phyloP scores from a whole-genome alignment of 2,329 filamentous ascomycete genomes.

The Alternaria viburni region DNA sequence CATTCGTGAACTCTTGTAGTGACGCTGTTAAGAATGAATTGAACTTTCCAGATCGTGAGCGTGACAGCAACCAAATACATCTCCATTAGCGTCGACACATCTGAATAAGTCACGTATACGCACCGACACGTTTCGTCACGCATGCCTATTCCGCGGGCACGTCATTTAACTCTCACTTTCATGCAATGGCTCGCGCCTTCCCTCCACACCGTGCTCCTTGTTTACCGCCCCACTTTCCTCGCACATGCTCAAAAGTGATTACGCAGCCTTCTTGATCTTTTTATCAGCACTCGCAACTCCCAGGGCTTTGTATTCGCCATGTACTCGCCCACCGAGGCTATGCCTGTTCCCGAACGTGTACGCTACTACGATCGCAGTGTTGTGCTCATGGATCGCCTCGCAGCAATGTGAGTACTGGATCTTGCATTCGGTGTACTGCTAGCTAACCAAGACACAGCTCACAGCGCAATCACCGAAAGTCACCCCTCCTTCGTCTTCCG shows the following conservation, averaged over 20 bases:
- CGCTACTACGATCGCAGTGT: background rate
- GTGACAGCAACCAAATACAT: background rate
- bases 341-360: background rate
- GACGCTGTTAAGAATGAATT: background rate
- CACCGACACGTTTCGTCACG: background rate
- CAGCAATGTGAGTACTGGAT: background rate
- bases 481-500: conserved; percentile 11
- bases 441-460: background rate
- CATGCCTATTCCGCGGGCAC: background rate
- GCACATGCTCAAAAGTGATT: background rate
- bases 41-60: background rate
- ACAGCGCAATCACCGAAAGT: conserved; percentile 5
- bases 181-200: background rate
- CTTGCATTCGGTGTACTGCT: background rate
- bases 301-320: background rate
- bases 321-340: background rate
- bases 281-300: background rate
- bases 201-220: background rate
- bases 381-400: background rate
- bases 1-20: background rate
- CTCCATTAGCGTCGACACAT: background rate
- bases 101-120: background rate
- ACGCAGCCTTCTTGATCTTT: background rate
- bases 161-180: background rate
- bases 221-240: conserved; percentile 2